Conservation (phyloP, 106 monocot species). For the Phalaenopsis equestris region DNA sequence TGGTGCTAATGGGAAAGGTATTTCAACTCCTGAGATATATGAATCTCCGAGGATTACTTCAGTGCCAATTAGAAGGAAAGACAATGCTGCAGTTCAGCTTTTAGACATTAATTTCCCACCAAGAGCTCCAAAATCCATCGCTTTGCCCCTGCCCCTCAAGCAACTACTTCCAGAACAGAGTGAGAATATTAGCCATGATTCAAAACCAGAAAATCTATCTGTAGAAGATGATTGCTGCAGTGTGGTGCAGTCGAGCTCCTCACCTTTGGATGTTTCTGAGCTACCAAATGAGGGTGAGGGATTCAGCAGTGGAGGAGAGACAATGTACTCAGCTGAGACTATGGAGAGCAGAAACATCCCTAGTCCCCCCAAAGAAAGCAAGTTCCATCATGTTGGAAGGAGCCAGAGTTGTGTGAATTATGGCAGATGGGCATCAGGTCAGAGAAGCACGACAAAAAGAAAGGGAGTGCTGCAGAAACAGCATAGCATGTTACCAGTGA, state of each 20-base stretch:
- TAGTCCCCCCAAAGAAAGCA: slow-evolving; percentile 62
- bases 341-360: slow-evolving; percentile 98
- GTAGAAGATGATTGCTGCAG: slow-evolving; percentile 46
- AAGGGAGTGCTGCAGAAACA: slow-evolving; percentile 42
- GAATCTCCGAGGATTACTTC: slow-evolving; percentile 44
- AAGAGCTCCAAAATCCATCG: slow-evolving; percentile 41
- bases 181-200: slow-evolving; percentile 18
- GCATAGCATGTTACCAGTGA: slow-evolving; percentile 29
- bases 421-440: slow-evolving; percentile 43
- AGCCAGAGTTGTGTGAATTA: slow-evolving; percentile 82
- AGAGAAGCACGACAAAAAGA: slow-evolving; percentile 22
- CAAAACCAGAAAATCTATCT: slow-evolving; percentile 9
- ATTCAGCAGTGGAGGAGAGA: slow-evolving; percentile 71
- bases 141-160: slow-evolving; percentile 49
- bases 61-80: slow-evolving; percentile 25
- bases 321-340: slow-evolving; percentile 98
- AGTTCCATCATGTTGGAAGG: slow-evolving; percentile 43
- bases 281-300: slow-evolving; percentile 30
- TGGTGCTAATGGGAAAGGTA: slow-evolving; percentile 33
- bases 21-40: slow-evolving; percentile 53
- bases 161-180: slow-evolving; percentile 43
- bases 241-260: slow-evolving; percentile 70
- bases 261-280: slow-evolving; percentile 36
- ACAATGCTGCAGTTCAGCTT: slow-evolving; percentile 31
- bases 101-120: slow-evolving; percentile 89